phyloP scores from a whole-genome alignment of 1,284 basidiomycete genomes.

The Moesziomyces sp. region DNA sequence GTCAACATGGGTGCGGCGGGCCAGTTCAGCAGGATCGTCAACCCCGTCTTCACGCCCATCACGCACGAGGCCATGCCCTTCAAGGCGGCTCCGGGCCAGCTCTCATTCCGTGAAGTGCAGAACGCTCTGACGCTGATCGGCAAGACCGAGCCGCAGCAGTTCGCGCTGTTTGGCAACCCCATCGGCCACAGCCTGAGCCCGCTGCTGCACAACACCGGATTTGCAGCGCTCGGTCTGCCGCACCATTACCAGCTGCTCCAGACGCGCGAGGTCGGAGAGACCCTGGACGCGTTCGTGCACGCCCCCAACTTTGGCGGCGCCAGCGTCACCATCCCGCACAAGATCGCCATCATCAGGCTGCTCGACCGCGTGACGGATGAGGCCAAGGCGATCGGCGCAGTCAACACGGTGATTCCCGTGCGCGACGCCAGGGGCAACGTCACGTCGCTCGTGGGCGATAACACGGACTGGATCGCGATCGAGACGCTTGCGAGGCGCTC shows the following conservation, averaged over 20 bases:
- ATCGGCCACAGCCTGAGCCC: conserved; percentile 92
- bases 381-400: conserved; percentile 63
- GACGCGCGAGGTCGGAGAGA: conserved; percentile 76
- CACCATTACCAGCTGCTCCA: conserved; percentile 74
- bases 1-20: conserved; percentile 93
- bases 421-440: conserved; percentile 22
- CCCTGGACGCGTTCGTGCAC: conserved; percentile 75
- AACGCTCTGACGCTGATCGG: conserved; percentile 83
- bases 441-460: conserved; percentile 56
- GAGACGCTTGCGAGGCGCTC: conserved; percentile 31
- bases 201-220: conserved; percentile 89
- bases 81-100: conserved; percentile 87
- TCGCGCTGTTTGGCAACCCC: conserved; percentile 88
- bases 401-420: conserved; percentile 64
- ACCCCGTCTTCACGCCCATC: conserved; percentile 85
- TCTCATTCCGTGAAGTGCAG: conserved; percentile 87
- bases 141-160: conserved; percentile 77
- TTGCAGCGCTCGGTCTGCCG: conserved; percentile 82
- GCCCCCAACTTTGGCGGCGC: conserved; percentile 88
- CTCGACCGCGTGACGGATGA: conserved; percentile 61
- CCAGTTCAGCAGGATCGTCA: conserved; percentile 83
- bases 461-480: conserved; percentile 67
- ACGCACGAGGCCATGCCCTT: conserved; percentile 85
- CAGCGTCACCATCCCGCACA: conserved; percentile 77
- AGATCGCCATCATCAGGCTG: conserved; percentile 58